Evolutionary conservation across 2,329 filamentous ascomycete genomes (phyloP).

Genomic region (Colletotrichum neosansevieriae): DNA sequence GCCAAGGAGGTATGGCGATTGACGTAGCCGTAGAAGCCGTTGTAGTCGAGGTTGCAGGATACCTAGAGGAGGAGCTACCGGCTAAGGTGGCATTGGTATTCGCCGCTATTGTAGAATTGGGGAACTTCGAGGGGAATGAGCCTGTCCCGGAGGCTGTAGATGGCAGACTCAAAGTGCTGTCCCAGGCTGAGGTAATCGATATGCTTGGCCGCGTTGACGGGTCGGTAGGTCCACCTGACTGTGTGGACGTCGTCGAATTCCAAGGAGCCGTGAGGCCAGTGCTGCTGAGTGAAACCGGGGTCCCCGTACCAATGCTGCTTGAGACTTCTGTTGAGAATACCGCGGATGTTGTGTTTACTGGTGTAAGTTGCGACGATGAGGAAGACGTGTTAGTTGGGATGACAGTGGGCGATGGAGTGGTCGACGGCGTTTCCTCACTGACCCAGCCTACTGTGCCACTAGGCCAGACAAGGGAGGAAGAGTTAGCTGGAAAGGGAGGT

Average conservation of each 20-base stretch:
- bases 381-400: background rate
- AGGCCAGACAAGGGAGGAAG: slow-evolving; percentile 3
- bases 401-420: background rate
- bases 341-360: slow-evolving; percentile 9
- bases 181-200: background rate
- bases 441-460: slow-evolving; percentile 19
- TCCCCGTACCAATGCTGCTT: background rate
- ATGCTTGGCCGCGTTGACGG: background rate
- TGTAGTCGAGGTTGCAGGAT: background rate
- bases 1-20: background rate
- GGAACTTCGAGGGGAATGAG: background rate
- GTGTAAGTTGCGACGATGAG: background rate
- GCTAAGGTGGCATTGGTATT: slow-evolving; percentile 20
- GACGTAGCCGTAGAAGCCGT: background rate
- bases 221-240: background rate
- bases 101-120: background rate
- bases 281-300: background rate
- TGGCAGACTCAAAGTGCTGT: background rate
- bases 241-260: background rate
- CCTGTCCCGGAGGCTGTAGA: background rate
- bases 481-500: slow-evolving; percentile 18
- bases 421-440: slow-evolving; percentile 8
- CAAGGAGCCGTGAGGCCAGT: background rate
- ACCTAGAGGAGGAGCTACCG: background rate
- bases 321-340: background rate